A percentile compares a stretch with the other conserved stretches of the same genome.
phyloP scores from a whole-genome alignment of 306 rosid species.

The Pueraria montana region DNA sequence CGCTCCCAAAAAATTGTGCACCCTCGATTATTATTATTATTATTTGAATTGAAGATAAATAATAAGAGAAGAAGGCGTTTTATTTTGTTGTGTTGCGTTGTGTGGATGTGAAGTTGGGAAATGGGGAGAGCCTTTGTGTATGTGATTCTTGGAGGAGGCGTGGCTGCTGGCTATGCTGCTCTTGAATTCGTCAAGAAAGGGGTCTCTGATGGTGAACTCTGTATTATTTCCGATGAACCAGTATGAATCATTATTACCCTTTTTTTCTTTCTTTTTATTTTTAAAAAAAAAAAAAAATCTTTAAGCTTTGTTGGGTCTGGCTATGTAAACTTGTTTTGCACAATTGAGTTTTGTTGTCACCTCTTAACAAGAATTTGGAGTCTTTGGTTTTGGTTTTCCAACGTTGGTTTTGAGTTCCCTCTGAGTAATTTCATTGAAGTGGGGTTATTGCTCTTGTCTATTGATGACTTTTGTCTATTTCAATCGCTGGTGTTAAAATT shows the following conservation, averaged over 20 bases:
- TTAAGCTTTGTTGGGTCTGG: neutral
- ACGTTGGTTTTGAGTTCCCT: neutral
- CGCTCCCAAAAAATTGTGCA: slow-evolving; percentile 51
- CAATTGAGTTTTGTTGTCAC: neutral
- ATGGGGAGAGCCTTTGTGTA: slow-evolving; percentile 98
- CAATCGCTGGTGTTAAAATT: neutral
- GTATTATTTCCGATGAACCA: slow-evolving; percentile 93
- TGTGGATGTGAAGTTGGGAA: slow-evolving; percentile 29
- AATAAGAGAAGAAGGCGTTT: neutral
- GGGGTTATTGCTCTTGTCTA: slow-evolving; percentile 8
- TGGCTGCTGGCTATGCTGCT: slow-evolving; percentile 99
- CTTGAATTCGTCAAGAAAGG: slow-evolving; percentile 87
- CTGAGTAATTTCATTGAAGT: neutral
- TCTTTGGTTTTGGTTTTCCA: neutral
- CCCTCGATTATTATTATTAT: slow-evolving; percentile 31
- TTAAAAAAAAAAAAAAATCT: neutral
- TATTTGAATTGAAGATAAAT: slow-evolving; percentile 41
- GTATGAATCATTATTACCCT: slow-evolving; percentile 52
- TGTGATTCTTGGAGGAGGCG: slow-evolving; percentile 99
- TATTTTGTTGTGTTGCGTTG: neutral
- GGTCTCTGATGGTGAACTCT: slow-evolving; percentile 89
- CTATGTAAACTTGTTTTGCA: neutral
- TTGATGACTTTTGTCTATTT: neutral
- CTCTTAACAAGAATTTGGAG: too few species aligned
- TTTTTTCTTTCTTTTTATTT: neutral